phyloP scores from a whole-genome alignment of 1,139 yeast species.

The Suhomyces taliae region DNA sequence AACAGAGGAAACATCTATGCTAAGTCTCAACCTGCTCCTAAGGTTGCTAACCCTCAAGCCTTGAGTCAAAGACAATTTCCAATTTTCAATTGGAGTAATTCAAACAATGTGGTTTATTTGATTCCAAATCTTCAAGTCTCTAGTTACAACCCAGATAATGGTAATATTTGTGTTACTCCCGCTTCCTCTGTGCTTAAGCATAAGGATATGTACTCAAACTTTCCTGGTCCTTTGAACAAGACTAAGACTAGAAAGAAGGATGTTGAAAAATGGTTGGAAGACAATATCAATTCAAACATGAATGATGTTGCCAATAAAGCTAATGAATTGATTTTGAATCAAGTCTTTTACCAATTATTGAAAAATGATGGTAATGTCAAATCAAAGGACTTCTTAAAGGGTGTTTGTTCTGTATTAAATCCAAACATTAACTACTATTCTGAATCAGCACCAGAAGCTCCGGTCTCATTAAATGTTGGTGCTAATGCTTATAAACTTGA shows the following conservation, averaged over 20 bases:
- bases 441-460: conserved; percentile 4
- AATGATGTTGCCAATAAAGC: conserved; percentile 6
- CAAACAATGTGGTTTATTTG: conserved; percentile 30
- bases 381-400: conserved; percentile 26
- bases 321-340: conserved; percentile 33
- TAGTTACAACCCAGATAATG: conserved; percentile 13
- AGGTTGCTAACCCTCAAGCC: conserved; percentile 36
- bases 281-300: conserved; percentile 17
- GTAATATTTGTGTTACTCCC: conserved; percentile 18
- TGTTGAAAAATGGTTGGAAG: conserved; percentile 59
- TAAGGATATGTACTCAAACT: conserved; percentile 20
- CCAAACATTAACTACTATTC: conserved; percentile 33
- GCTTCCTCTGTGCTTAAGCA: conserved; percentile 22
- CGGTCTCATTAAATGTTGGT: conserved; percentile 9
- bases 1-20: conserved; percentile 28
- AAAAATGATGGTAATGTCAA: conserved; percentile 32
- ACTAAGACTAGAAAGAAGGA: conserved; percentile 61
- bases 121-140: conserved; percentile 25
- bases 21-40: conserved; percentile 23
- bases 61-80: conserved; percentile 68
- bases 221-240: conserved; percentile 69
- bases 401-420: conserved; percentile 32
- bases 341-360: conserved; percentile 28
- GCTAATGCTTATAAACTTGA: conserved; percentile 38
- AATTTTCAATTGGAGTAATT: conserved; percentile 67